Conservation (phyloP, 768 basidiomycete species). For the Cystofilobasidium ferigula region DNA sequence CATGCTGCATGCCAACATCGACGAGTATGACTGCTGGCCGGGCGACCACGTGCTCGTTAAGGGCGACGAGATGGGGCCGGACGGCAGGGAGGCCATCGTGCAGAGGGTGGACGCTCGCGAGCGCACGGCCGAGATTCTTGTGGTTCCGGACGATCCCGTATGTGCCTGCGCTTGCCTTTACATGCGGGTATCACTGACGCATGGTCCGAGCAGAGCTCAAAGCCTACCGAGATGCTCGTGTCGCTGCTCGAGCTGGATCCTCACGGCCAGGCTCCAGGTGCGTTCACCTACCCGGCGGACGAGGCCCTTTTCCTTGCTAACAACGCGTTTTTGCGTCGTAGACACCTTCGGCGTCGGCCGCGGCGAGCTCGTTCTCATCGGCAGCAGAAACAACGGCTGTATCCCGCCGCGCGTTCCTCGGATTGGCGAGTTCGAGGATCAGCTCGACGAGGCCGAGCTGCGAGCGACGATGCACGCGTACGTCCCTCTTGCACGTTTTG, state of each 20-base stretch:
- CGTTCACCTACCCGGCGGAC: conserved; percentile 35
- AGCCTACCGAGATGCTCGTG: conserved; percentile 49
- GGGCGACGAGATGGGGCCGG: conserved; percentile 50
- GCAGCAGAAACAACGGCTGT: conserved; percentile 59
- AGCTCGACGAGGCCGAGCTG: conserved; percentile 18
- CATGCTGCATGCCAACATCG: conserved; percentile 72
- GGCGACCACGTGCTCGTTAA: conserved; percentile 83
- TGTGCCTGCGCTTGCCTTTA: background rate
- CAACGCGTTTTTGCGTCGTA: background rate
- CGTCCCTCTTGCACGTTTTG: conserved; percentile 1
- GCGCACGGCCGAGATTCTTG: conserved; percentile 55
- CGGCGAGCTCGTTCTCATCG: conserved; percentile 73
- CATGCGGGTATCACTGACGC: background rate
- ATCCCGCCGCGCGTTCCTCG: conserved; percentile 59
- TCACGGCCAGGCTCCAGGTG: conserved; percentile 45
- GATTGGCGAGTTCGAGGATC: conserved; percentile 57
- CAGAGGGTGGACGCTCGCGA: conserved; percentile 49
- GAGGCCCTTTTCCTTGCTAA: conserved; percentile 38
- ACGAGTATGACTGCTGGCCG: conserved; percentile 63
- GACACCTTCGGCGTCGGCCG: conserved; percentile 58
- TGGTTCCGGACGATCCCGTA: background rate
- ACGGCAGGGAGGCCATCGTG: conserved; percentile 50
- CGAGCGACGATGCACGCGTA: background rate
- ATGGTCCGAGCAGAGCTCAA: conserved; percentile 27
- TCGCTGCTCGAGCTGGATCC: conserved; percentile 82